A percentile compares a stretch with the other conserved stretches of the same genome.
phyloP scores from a whole-genome alignment of 768 basidiomycete species.

The Cystobasidium tubakii region DNA sequence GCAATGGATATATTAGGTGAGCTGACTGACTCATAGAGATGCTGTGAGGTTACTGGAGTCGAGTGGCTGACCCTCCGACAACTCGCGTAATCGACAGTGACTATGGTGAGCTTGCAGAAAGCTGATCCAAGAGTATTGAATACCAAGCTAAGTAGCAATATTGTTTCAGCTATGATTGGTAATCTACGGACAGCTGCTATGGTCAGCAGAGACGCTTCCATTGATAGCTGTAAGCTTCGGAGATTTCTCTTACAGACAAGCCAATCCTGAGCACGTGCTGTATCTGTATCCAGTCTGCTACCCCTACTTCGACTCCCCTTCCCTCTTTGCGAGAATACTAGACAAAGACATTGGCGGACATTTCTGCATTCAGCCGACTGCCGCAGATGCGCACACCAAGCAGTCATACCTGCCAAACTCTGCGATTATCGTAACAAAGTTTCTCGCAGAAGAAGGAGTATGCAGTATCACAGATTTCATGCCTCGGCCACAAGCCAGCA shows the following conservation, averaged over 20 bases:
- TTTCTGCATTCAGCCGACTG: constrained; percentile 40
- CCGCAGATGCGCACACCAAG: constrained; percentile 36
- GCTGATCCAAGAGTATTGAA: background rate
- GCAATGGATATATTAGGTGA: background rate
- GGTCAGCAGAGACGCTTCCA: constrained; percentile 36
- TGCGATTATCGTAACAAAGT: constrained; percentile 45
- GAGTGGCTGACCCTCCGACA: background rate
- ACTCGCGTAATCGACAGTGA: background rate
- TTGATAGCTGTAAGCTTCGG: constrained; percentile 28
- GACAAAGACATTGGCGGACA: constrained; percentile 47
- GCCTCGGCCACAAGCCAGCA: constrained; percentile 58
- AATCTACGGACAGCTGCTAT: constrained; percentile 40
- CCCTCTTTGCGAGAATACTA: constrained; percentile 42
- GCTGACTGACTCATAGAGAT: no score
- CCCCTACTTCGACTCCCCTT: constrained; percentile 40
- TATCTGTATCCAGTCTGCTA: constrained; percentile 27
- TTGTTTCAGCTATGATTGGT: constrained; percentile 31
- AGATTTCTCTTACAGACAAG: background rate
- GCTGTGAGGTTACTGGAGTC: no score
- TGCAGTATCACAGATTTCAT: constrained; percentile 60
- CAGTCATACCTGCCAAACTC: constrained; percentile 43
- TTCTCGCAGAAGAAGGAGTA: constrained; percentile 38
- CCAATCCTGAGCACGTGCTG: background rate
- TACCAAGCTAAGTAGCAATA: background rate
- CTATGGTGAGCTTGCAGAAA: constrained; percentile 21